phyloP scores from a whole-genome alignment of 1,284 basidiomycete genomes.

The Ceratobasidium sp. region DNA sequence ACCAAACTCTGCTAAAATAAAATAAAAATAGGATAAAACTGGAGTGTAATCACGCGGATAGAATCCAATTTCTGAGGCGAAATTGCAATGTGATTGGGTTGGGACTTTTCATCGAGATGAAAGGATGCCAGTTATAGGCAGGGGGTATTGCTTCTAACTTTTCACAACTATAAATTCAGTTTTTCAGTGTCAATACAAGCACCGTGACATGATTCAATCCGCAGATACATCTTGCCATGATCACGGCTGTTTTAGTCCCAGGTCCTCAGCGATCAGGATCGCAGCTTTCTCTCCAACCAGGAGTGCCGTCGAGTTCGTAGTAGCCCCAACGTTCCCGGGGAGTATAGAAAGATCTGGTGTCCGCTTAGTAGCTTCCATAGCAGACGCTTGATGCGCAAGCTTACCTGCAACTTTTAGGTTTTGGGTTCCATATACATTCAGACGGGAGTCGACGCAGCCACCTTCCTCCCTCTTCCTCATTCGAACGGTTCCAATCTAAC shows the following conservation, averaged over 20 bases:
- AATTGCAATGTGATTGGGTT: too few relatives aligned
- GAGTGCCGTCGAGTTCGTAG: slow-evolving; percentile 21
- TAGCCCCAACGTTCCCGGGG: slow-evolving; percentile 11
- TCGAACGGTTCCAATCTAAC: slow-evolving; percentile 53
- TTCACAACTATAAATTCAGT: too few relatives aligned
- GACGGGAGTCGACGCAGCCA: slow-evolving; percentile 58
- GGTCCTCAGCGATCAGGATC: slow-evolving; percentile 36
- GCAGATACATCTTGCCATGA: too few relatives aligned
- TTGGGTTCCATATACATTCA: slow-evolving; percentile 58
- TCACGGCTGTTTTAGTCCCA: neutral
- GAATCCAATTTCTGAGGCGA: too few relatives aligned
- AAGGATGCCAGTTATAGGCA: too few relatives aligned
- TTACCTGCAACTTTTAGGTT: slow-evolving; percentile 53
- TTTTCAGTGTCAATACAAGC: too few relatives aligned
- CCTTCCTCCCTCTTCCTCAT: slow-evolving; percentile 59
- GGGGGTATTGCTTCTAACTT: too few relatives aligned
- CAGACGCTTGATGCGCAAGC: neutral
- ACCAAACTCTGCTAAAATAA: too few relatives aligned
- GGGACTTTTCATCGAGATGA: too few relatives aligned
- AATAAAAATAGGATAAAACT: too few relatives aligned
- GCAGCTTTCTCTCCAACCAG: slow-evolving; percentile 36
- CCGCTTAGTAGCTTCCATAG: neutral
- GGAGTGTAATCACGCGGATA: too few relatives aligned
- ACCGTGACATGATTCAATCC: too few relatives aligned
- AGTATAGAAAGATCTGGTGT: slow-evolving; percentile 2